phyloP scores from a whole-genome alignment of 176 grass and related monocot species.

The Oryza longistaminata region DNA sequence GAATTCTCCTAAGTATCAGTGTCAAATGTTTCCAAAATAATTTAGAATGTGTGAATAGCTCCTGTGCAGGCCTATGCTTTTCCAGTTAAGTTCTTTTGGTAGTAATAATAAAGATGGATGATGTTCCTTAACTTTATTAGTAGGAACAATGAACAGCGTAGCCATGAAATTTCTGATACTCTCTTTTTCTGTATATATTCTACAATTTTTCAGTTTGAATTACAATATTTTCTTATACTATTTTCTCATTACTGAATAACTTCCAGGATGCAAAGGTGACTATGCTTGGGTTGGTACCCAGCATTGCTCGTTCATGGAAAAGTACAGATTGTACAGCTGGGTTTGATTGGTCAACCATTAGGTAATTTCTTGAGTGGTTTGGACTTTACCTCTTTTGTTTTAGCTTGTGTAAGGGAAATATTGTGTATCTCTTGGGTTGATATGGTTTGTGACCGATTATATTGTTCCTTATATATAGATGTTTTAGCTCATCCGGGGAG shows the following conservation, averaged over 20 bases:
- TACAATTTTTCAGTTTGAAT: not conserved
- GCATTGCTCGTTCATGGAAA: slow-evolving; percentile 92
- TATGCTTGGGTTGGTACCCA: slow-evolving; percentile 97
- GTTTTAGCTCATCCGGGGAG: slow-evolving; percentile 96
- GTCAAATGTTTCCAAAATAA: slow-evolving; percentile 13
- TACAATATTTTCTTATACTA: not conserved
- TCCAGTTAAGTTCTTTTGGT: not conserved
- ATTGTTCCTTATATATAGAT: slow-evolving; percentile 54
- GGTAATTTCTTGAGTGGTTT: slow-evolving; percentile 46
- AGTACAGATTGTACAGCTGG: slow-evolving; percentile 74
- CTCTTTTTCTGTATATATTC: slow-evolving; percentile 12
- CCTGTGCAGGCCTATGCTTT: not conserved
- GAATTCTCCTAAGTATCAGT: not conserved
- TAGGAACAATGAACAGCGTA: slow-evolving; percentile 9
- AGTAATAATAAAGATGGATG: not conserved
- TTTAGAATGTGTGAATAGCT: not conserved
- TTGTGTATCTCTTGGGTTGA: slow-evolving; percentile 13
- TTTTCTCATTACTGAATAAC: slow-evolving; percentile 30
- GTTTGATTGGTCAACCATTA: slow-evolving; percentile 83
- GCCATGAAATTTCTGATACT: slow-evolving; percentile 20
- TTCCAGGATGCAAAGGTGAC: slow-evolving; percentile 92
- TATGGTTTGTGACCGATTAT: slow-evolving; percentile 24
- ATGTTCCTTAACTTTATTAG: not conserved
- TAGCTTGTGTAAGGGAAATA: slow-evolving; percentile 14
- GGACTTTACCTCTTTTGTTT: slow-evolving; percentile 21